Base-by-base conservation (phyloP, 75 land plant species). In the Picea sitchensis region DNA sequence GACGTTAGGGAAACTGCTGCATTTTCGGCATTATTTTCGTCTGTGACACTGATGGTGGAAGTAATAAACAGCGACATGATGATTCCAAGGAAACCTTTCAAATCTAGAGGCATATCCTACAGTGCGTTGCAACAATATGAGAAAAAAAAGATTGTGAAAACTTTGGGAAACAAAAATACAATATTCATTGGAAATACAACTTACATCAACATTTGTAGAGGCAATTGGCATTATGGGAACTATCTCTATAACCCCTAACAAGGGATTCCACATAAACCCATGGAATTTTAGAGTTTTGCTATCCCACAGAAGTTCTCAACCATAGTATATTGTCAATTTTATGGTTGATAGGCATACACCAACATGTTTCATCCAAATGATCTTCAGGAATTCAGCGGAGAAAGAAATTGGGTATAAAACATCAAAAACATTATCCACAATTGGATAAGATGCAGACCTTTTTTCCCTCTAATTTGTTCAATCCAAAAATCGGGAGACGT, bases 191-290 rank as follows among this genome's bases (percentile, higher is more conserved):
- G 26, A 44, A 6, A 38, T n/a, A 58, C 1, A 23, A 31, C 85
- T n/a, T 57, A 76, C 77, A 13, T 23, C 77, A 3, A 93, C 95
- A 73, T 92, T 92, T 3, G 95, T 91, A 65, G 89, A 77, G 0
- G 87, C 95, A 76, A 93, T 93, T 0, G 95, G 93, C 91, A 93
- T 93, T 12, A 93, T 65, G 13, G 26, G 26, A 26, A 26, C 26
- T 26, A 26, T 26, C 26, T 26, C 26, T 26, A 26, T 26, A 26
- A 26, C 95, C 95, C 95, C 91, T 41, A 93, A 93, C 14, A 93
- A 83, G 0, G 95, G 95, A 63, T 93, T 93, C 95, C 95, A 93
- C 95, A 93, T 93, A 76, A 93, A 93, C n/a, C 95, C 91, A 30
- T 91, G 76, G 77, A 93, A 91, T 86, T 91, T 93, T 30, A 91